Percentiles rank a stretch among this genome's conserved stretches.
phyloP scores from a whole-genome alignment of 225 moss, liverwort and hornwort species.

The Asterella californica region DNA sequence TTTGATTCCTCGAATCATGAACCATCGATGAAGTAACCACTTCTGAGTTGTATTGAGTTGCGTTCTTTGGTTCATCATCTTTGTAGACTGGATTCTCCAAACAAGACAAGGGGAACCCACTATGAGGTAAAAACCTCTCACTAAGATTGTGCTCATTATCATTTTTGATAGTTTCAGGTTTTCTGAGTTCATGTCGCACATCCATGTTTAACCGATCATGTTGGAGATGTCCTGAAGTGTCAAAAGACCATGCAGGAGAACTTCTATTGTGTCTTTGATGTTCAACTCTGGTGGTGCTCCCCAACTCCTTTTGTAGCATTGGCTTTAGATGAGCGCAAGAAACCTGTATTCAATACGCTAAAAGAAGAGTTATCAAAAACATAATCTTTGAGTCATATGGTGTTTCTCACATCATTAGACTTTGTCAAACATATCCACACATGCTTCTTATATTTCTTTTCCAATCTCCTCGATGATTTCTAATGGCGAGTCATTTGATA shows the following conservation, averaged over 20 bases:
- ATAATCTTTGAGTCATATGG: not conserved
- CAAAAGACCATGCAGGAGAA: slow-evolving; percentile 71
- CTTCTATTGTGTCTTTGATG: slow-evolving; percentile 19
- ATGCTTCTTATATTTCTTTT: too few relatives aligned
- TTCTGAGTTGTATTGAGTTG: not conserved
- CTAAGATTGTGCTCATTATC: not conserved
- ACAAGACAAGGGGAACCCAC: slow-evolving; percentile 4
- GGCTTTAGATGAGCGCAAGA: slow-evolving; percentile 86
- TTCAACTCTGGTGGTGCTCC: slow-evolving; percentile 18
- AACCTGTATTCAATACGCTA: slow-evolving; percentile 37
- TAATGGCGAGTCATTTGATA: too few relatives aligned
- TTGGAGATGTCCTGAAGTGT: slow-evolving; percentile 32
- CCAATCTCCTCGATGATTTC: too few relatives aligned
- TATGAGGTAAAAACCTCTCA: not conserved
- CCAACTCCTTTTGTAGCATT: slow-evolving; percentile 41
- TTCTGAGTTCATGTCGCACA: not conserved
- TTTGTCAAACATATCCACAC: not conserved
- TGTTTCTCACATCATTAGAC: not conserved
- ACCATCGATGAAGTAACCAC: not conserved
- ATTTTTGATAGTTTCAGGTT: not conserved
- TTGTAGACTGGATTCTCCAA: slow-evolving; percentile 17
- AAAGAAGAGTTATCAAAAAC: not conserved
- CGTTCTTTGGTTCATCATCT: not conserved
- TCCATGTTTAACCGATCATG: not conserved
- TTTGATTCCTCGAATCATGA: not conserved